A percentile compares a stretch with the other conserved stretches of the same genome.
phyloP scores from a whole-genome alignment of 2,329 filamentous ascomycete genomes.

The Colletotrichum sp. region DNA sequence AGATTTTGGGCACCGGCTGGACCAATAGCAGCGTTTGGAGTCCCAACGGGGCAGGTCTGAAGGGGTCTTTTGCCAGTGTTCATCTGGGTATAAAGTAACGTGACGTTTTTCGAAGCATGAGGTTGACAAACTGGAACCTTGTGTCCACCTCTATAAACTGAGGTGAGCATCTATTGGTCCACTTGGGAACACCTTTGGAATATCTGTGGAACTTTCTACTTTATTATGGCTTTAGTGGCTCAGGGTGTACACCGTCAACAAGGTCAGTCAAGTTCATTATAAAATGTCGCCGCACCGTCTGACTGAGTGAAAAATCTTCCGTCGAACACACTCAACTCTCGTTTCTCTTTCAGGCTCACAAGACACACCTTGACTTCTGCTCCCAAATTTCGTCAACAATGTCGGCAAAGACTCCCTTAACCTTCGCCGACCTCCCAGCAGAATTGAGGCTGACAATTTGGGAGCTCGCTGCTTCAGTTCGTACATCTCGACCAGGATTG shows the following conservation, averaged over 20 bases:
- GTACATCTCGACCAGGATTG: neutral
- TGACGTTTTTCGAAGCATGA: too few relatives aligned
- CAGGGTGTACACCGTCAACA: neutral
- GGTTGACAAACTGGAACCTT: too few relatives aligned
- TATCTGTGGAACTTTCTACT: neutral
- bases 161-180: too few relatives aligned
- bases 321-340: rapidly evolving
- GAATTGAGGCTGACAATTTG: neutral
- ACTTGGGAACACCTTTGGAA: neutral
- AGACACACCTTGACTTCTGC: neutral
- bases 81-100: too few relatives aligned
- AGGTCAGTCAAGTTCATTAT: neutral
- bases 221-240: rapidly evolving
- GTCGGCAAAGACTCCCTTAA: rapidly evolving
- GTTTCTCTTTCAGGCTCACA: neutral
- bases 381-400: neutral
- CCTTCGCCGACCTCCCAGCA: neutral
- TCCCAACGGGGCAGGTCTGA: neutral
- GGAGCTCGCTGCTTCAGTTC: neutral
- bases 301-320: neutral
- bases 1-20: neutral
- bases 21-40: neutral
- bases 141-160: too few relatives aligned
- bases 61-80: too few relatives aligned
- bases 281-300: neutral